Conservation (phyloP, 129 eudicot genomes). For the Flaveria sonorensis region DNA sequence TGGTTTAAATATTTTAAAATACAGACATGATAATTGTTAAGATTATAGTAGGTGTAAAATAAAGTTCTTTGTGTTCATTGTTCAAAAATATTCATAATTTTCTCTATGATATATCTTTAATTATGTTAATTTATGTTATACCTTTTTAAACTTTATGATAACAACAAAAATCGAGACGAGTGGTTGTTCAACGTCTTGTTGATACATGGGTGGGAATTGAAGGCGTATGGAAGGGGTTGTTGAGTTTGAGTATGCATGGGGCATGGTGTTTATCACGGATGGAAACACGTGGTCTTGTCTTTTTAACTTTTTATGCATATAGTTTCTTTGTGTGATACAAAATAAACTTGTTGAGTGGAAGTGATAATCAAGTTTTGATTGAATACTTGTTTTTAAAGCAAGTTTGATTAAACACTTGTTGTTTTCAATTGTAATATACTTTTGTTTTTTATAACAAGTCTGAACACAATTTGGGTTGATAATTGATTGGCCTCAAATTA, state of each 20-base stretch:
- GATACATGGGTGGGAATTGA: not conserved
- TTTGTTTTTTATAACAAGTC: not conserved
- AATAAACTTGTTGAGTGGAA: not conserved
- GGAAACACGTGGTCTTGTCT: constrained; percentile 12
- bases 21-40: no score
- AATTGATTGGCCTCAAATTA: not conserved
- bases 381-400: not conserved
- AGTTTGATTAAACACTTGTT: not conserved
- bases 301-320: not conserved
- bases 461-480: not conserved
- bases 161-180: not conserved
- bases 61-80: no score
- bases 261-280: not conserved
- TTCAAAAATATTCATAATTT: no score
- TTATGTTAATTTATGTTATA: no score
- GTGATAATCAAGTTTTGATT: not conserved
- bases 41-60: no score
- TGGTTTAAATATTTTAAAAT: no score
- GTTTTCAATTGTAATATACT: no score
- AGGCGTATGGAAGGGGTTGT: constrained; percentile 16
- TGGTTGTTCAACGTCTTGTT: not conserved
- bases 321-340: not conserved
- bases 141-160: no score
- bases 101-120: no score
- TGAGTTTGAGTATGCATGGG: constrained; percentile 5